These are phyloP conservation scores for Penicillium occitanis DNA, from an alignment of 2,329 filamentous ascomycete genomes.

Conservation along the genomic window DNA sequence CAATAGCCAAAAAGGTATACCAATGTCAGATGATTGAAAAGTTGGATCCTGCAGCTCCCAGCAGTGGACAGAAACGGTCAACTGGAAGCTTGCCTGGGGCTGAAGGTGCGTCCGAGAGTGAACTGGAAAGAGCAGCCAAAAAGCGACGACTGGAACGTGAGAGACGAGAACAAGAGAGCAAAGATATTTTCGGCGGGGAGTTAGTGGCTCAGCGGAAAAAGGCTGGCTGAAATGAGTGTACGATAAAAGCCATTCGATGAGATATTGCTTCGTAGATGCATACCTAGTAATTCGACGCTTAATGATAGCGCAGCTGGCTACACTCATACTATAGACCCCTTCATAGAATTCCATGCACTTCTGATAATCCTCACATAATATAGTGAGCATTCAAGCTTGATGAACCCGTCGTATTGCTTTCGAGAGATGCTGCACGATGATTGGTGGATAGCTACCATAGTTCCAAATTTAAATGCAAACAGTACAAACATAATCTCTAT, in stretches of 20 bases:
- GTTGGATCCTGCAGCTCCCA: conserved; percentile 39
- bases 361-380: no score
- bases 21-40: conserved; percentile 53
- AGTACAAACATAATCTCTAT: conserved; percentile 13
- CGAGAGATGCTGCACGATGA: conserved; percentile 1
- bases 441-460: conserved; percentile 4
- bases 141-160: conserved; percentile 40
- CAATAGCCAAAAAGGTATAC: conserved; percentile 52
- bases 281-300: background rate
- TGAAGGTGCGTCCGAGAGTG: conserved; percentile 35
- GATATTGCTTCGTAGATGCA: background rate
- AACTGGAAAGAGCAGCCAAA: conserved; percentile 41
- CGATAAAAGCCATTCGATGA: background rate
- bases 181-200: conserved; percentile 41
- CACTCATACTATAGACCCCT: background rate
- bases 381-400: background rate
- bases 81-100: conserved; percentile 31
- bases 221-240: conserved; percentile 20
- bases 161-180: conserved; percentile 25
- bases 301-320: background rate
- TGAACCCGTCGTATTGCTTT: background rate
- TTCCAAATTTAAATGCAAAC: conserved; percentile 13
- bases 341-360: background rate
- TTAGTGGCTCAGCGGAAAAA: conserved; percentile 37
- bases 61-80: conserved; percentile 43